phyloP scores from a whole-genome alignment of 139 green algal genomes.

The Chlamydomonas sp. region DNA sequence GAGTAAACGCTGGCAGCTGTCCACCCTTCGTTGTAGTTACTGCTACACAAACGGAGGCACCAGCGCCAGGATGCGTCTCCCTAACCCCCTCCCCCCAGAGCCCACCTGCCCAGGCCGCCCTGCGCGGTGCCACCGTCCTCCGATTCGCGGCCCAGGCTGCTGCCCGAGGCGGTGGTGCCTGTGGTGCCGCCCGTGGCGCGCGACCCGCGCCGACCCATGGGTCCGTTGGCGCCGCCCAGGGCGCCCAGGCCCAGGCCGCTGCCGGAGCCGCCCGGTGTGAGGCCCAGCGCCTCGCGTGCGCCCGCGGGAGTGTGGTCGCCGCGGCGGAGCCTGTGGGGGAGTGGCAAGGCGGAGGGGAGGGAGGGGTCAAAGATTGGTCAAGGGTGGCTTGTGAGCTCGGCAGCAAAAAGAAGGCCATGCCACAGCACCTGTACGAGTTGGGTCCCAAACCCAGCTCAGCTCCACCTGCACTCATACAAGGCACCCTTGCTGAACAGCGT shows the following conservation, averaged over 20 bases:
- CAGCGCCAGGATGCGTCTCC: no score
- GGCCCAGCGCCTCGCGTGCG: conserved; percentile 13
- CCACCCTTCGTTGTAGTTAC: background rate
- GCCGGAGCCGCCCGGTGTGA: conserved; percentile 2
- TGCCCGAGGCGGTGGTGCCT: conserved; percentile 14
- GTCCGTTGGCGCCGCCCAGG: background rate
- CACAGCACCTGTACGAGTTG: no score
- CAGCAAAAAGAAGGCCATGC: no score
- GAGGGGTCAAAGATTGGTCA: no score
- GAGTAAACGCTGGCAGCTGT: background rate
- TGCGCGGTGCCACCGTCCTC: background rate
- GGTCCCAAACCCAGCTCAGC: no score
- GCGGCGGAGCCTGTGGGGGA: background rate
- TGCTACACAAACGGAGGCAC: background rate
- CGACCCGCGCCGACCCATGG: background rate
- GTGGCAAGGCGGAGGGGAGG: no score
- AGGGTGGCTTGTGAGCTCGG: no score
- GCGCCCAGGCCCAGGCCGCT: conserved; percentile 17
- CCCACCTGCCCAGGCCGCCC: background rate
- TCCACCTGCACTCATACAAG: no score
- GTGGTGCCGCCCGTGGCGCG: conserved; percentile 9
- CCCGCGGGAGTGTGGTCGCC: background rate
- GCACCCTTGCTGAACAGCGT: no score
- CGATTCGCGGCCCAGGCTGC: background rate
- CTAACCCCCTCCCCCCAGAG: no score